phyloP scores from a whole-genome alignment of 331 rosid species.

The Quercus phellos region DNA sequence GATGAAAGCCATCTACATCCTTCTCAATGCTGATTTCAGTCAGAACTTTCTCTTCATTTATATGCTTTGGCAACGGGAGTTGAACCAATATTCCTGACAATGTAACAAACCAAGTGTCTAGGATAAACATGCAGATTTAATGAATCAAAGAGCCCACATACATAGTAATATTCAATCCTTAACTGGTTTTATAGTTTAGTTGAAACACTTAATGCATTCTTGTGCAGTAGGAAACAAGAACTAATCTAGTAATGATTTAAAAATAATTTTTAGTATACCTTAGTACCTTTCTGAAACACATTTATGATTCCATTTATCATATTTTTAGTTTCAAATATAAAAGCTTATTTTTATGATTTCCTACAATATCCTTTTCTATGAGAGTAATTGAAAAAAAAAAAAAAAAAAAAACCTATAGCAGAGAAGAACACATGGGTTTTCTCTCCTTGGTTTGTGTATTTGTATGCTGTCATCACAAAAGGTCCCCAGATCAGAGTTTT shows the following conservation, averaged over 20 bases:
- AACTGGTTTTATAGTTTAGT: not conserved
- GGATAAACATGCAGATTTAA: not conserved
- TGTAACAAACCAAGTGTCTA: conserved; percentile 12
- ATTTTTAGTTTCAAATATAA: not conserved
- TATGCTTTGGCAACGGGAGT: conserved; percentile 90
- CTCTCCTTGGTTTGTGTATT: not conserved
- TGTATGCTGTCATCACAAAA: not conserved
- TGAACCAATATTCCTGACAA: conserved; percentile 80
- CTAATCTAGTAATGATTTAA: not conserved
- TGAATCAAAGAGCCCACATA: not conserved
- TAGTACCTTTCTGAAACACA: not conserved
- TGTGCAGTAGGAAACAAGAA: not conserved
- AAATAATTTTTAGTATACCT: not conserved
- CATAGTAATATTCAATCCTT: not conserved
- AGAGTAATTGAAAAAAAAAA: not conserved
- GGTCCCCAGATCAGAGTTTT: not conserved
- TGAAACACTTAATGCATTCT: not conserved
- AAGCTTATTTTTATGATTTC: not conserved
- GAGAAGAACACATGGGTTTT: not conserved
- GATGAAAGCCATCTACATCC: conserved; percentile 98
- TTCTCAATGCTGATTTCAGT: conserved; percentile 75
- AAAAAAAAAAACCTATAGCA: not conserved
- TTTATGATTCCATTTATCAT: not conserved
- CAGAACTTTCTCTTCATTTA: conserved; percentile 76
- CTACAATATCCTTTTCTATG: not conserved